phyloP scores from a whole-genome alignment of 371 early-diverging fungal species.

The Mucor irregularis region DNA sequence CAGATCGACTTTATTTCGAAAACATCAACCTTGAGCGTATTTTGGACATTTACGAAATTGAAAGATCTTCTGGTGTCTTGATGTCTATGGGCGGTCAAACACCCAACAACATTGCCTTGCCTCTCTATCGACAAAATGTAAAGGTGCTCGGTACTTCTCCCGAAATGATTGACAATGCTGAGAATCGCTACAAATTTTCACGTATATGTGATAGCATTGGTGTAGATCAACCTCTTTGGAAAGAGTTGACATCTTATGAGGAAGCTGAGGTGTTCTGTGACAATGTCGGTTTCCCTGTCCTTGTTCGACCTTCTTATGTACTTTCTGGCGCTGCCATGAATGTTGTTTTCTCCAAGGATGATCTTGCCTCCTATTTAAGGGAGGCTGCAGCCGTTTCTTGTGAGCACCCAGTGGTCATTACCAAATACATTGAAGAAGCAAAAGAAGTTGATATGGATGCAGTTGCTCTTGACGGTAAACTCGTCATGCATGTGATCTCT shows the following conservation, averaged over 20 bases:
- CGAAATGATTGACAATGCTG: slow-evolving; percentile 93
- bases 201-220: slow-evolving; percentile 92
- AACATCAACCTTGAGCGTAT: slow-evolving; percentile 89
- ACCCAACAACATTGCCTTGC: slow-evolving; percentile 95
- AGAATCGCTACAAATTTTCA: slow-evolving; percentile 95
- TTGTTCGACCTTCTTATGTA: slow-evolving; percentile 95
- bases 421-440: slow-evolving; percentile 94
- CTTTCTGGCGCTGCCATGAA: slow-evolving; percentile 97
- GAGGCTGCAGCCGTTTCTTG: slow-evolving; percentile 90
- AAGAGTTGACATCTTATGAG: slow-evolving; percentile 82
- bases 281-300: slow-evolving; percentile 88
- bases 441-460: slow-evolving; percentile 97
- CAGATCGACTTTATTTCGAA: slow-evolving; percentile 93
- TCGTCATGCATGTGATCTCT: slow-evolving; percentile 86
- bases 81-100: slow-evolving; percentile 95
- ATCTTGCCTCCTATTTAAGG: slow-evolving; percentile 77
- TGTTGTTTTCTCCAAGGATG: slow-evolving; percentile 81
- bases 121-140: slow-evolving; percentile 81
- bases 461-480: slow-evolving; percentile 87
- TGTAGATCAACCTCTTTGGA: slow-evolving; percentile 95
- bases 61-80: slow-evolving; percentile 80
- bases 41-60: slow-evolving; percentile 91
- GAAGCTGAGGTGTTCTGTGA: slow-evolving; percentile 86
- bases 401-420: slow-evolving; percentile 92
- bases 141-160: slow-evolving; percentile 92